Evolutionary conservation across 768 basidiomycete species (phyloP), one percentile per base, ranked within the genome.

Genomic region (Imleria badia): DNA sequence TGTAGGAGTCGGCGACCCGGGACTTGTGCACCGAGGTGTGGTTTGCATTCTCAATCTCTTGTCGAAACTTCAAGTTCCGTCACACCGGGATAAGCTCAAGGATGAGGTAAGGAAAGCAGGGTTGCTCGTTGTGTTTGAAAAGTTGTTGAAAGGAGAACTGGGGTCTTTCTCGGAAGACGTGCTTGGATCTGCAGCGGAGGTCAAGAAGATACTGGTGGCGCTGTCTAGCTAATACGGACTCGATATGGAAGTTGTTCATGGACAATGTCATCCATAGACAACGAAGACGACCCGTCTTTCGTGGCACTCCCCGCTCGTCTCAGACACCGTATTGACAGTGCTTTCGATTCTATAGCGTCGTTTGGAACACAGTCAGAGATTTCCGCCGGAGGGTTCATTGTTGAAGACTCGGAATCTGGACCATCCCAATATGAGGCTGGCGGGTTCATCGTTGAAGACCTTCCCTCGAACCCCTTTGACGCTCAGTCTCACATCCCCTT

Each of bases 1-100:
- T 6, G 56, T 51, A 6, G 65, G 11, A 48, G 23, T 23, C 8
- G 51, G 71, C 13, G 73, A 88, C 61, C 75, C 81, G 0, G 89
- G 87, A 11, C 78, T 94, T 38, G 77, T 88, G 12, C 87, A 93
- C 66, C 84, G 94, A 26, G 92, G 86, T 1, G 79, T 89, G 1
- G 78, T 92, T n/a, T 89, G 88, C 64, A 72, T 87, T 22, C 74
- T 77, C 35, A 93, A 91, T 64, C 68, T 94, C 39, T 76, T 77
- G 57, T 64, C 74, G 15, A 80, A 77, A 52, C 69, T 83, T 11
- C 63, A 76, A 20, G 75, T 79, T 53, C 61, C 66, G 26, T 65
- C 66, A 7, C 65, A 69, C 20, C 71, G 74, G 39, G 74, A 75
- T 47, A 68, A 69, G 50, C 68, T 90, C n/a, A 72, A 73, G 17